Percentiles rank a stretch among this genome's conserved stretches.
Evolutionary conservation across 495 filamentous ascomycete species (phyloP).

Genomic region (Aeminium ludgeri): DNA sequence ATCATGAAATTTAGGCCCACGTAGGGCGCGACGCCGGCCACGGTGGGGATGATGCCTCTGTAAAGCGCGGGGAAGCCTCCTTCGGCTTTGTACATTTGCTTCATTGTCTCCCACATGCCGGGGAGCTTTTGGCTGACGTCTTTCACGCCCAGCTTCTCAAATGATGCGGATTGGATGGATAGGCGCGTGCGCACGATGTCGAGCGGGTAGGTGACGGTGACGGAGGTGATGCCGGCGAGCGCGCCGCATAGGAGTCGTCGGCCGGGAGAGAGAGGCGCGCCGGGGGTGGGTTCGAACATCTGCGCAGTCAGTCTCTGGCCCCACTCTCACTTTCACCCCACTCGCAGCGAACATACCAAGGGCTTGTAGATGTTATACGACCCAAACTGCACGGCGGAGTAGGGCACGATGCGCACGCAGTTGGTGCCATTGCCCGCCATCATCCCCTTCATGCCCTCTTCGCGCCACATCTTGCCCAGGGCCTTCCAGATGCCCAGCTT

Average conservation of each 20-base stretch:
- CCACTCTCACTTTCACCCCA: neutral
- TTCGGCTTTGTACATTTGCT: conserved; percentile 74
- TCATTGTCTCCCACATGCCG: conserved; percentile 81
- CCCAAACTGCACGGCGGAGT: conserved; percentile 94
- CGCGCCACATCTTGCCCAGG: conserved; percentile 81
- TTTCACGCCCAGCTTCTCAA: conserved; percentile 47
- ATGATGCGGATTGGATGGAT: conserved; percentile 91
- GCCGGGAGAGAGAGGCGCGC: conserved; percentile 47
- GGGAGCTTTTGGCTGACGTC: conserved; percentile 46
- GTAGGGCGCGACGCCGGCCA: conserved; percentile 90
- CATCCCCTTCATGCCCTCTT: conserved; percentile 91
- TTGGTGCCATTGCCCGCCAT: conserved; percentile 97
- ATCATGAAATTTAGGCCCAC: conserved; percentile 97
- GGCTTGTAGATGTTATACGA: conserved; percentile 95
- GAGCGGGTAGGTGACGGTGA: conserved; percentile 64
- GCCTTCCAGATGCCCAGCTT: conserved; percentile 78
- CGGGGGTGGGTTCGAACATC: conserved; percentile 59
- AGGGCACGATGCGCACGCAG: conserved; percentile 93
- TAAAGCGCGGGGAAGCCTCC: conserved; percentile 74
- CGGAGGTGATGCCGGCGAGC: conserved; percentile 83
- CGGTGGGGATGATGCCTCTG: conserved; percentile 80
- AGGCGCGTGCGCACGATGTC: conserved; percentile 92
- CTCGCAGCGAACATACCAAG: conserved; percentile 33
- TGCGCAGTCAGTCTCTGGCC: conserved; percentile 21
- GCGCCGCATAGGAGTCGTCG: conserved; percentile 71